Conservation (phyloP, 2,329 filamentous ascomycete species). For the Penicillium capsulatum region DNA sequence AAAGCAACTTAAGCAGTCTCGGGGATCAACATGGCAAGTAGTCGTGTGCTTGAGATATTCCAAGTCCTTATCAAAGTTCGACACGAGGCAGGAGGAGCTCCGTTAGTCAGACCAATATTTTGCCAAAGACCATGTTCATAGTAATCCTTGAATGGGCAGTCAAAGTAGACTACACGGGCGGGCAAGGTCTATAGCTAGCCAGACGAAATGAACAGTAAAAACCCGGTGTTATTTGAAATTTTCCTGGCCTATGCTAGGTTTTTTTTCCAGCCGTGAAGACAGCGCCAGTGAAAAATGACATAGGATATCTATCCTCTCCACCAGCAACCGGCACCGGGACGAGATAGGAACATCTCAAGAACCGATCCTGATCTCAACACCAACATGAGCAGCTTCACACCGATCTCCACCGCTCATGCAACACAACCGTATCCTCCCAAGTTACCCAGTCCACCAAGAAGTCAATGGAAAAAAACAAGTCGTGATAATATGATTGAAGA, state of each 20-base stretch:
- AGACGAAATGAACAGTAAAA: constrained; percentile 23
- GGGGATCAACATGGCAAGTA: no score
- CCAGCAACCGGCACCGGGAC: constrained; percentile 23
- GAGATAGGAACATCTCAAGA: constrained; percentile 15
- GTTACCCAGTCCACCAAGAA: constrained; percentile 23
- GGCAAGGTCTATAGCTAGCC: neutral
- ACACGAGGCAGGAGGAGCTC: no score
- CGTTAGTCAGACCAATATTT: no score
- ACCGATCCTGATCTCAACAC: constrained; percentile 19
- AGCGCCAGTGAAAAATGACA: constrained; percentile 26
- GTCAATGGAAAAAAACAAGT: constrained; percentile 23
- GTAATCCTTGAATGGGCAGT: no score
- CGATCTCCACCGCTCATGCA: constrained; percentile 19
- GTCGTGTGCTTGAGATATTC: no score
- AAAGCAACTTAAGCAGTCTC: no score
- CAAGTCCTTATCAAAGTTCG: no score
- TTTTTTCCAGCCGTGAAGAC: constrained; percentile 27
- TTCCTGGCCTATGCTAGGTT: constrained; percentile 33
- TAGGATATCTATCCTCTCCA: constrained; percentile 22
- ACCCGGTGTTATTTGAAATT: constrained; percentile 30
- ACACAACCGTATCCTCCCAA: constrained; percentile 21
- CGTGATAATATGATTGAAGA: constrained; percentile 23
- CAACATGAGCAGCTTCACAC: constrained; percentile 8
- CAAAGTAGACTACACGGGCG: no score
- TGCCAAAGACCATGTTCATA: no score